These are phyloP conservation scores for Dothistroma septosporum DNA, from an alignment of 2,329 filamentous ascomycete genomes.

Conservation along the genomic window DNA sequence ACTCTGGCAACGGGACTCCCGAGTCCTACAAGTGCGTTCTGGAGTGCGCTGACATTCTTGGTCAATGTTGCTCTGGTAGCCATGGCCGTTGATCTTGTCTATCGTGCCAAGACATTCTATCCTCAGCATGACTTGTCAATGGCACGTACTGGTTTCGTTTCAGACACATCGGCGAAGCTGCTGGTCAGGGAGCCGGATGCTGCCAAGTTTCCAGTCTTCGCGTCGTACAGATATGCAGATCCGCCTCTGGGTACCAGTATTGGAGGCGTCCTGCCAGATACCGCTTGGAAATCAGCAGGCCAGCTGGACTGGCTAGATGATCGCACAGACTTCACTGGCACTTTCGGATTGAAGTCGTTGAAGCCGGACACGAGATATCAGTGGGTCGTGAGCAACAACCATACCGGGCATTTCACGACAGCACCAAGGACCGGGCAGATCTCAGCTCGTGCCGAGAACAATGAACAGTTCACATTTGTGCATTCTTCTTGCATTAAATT, in stretches of 20 bases:
- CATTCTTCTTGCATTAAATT: constrained; percentile 91
- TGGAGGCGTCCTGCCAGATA: constrained; percentile 40
- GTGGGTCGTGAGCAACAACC: constrained; percentile 82
- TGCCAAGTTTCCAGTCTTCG: constrained; percentile 67
- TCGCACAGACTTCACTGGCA: constrained; percentile 76
- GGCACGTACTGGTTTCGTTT: constrained; percentile 81
- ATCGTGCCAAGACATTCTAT: constrained; percentile 66
- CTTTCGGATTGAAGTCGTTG: constrained; percentile 63
- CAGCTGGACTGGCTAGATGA: constrained; percentile 63
- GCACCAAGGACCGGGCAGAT: constrained; percentile 66
- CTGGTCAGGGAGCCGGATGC: constrained; percentile 80
- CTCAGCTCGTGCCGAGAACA: constrained; percentile 49
- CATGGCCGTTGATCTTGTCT: constrained; percentile 73
- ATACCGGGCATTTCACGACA: constrained; percentile 74
- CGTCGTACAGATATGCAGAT: constrained; percentile 54
- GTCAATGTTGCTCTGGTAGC: constrained; percentile 68
- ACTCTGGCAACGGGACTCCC: constrained; percentile 74
- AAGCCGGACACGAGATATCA: constrained; percentile 71
- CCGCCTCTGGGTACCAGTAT: constrained; percentile 15
- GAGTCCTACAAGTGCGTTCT: constrained; percentile 61
- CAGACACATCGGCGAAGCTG: constrained; percentile 71
- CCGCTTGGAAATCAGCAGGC: constrained; percentile 64
- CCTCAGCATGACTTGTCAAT: constrained; percentile 75
- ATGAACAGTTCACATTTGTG: constrained; percentile 79
- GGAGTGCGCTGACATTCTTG: constrained; percentile 53